Conservation (phyloP, 2,329 filamentous ascomycete genomes). For the Cladosporium sp. region DNA sequence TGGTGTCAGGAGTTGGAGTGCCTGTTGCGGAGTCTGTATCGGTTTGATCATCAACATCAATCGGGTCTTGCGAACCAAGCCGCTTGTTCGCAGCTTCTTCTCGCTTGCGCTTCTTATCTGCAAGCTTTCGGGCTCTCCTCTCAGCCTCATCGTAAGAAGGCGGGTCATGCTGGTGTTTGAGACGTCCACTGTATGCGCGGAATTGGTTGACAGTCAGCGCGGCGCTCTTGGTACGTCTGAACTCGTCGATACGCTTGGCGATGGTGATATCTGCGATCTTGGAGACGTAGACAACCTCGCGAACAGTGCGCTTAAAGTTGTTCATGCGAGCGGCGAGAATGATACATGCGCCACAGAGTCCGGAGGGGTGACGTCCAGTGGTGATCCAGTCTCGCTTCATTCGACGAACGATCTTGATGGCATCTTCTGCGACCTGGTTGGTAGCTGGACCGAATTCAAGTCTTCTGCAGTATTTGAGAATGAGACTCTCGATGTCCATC, state of each 20-base stretch:
- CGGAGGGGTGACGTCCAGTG: slow-evolving; percentile 85
- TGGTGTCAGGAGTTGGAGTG: slow-evolving; percentile 5
- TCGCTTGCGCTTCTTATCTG: slow-evolving; percentile 29
- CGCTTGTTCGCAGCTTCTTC: slow-evolving; percentile 18
- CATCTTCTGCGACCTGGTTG: slow-evolving; percentile 81
- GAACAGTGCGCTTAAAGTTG: slow-evolving; percentile 88
- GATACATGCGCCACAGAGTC: slow-evolving; percentile 88
- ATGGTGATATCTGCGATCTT: slow-evolving; percentile 95
- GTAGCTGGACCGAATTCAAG: slow-evolving; percentile 84
- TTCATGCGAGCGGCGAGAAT: slow-evolving; percentile 97
- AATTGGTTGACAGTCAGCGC: slow-evolving; percentile 86
- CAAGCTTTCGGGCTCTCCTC: slow-evolving; percentile 39
- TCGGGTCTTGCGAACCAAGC: slow-evolving; percentile 1
- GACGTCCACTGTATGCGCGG: slow-evolving; percentile 59
- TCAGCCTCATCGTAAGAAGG: slow-evolving; percentile 72
- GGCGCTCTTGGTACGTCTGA: slow-evolving; percentile 80
- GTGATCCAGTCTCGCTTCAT: slow-evolving; percentile 99
- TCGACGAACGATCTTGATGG: slow-evolving; percentile 78
- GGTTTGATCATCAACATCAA: slow-evolving; percentile 17
- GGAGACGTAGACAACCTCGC: slow-evolving; percentile 96
- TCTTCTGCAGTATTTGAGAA: slow-evolving; percentile 84
- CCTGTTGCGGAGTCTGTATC: slow-evolving; percentile 9
- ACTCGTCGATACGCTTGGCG: slow-evolving; percentile 85
- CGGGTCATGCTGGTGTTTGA: slow-evolving; percentile 74
- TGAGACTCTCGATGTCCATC: slow-evolving; percentile 77